Conservation (phyloP, 2,329 filamentous ascomycete genomes). For the Fusarium musae region DNA sequence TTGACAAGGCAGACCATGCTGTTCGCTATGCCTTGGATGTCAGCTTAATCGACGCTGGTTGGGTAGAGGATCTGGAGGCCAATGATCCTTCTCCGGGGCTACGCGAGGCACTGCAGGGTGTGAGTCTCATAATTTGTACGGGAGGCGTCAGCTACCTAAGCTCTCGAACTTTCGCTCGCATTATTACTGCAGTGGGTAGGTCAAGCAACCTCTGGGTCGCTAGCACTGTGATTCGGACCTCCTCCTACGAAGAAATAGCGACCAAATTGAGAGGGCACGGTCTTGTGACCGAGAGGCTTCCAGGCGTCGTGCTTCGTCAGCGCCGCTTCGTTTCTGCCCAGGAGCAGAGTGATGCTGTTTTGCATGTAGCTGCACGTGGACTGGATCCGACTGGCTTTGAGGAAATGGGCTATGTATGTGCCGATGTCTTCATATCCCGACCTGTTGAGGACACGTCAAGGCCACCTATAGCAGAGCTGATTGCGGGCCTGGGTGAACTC, state of each 20-base stretch:
- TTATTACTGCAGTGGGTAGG: not conserved
- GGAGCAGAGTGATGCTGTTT: not conserved
- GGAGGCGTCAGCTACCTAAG: not conserved
- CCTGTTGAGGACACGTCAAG: not conserved
- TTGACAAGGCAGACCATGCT: not conserved
- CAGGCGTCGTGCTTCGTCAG: not conserved
- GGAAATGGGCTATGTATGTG: not conserved
- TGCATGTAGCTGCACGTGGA: not conserved
- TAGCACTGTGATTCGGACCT: not conserved
- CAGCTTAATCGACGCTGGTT: not conserved
- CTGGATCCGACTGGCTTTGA: not conserved
- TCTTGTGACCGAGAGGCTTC: not conserved
- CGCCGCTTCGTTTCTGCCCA: not conserved
- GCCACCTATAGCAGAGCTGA: not conserved
- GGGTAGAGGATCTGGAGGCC: not conserved
- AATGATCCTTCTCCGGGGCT: not conserved
- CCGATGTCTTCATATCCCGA: not conserved
- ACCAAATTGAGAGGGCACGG: not conserved
- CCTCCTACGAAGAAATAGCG: not conserved
- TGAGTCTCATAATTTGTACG: not conserved
- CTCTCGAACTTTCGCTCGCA: not conserved
- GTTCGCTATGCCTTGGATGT: not conserved
- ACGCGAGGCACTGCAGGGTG: accelerated
- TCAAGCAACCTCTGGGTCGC: not conserved
- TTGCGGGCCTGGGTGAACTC: accelerated